Conservation (phyloP, 1,139 yeast species). For the Pichia cactophila region DNA sequence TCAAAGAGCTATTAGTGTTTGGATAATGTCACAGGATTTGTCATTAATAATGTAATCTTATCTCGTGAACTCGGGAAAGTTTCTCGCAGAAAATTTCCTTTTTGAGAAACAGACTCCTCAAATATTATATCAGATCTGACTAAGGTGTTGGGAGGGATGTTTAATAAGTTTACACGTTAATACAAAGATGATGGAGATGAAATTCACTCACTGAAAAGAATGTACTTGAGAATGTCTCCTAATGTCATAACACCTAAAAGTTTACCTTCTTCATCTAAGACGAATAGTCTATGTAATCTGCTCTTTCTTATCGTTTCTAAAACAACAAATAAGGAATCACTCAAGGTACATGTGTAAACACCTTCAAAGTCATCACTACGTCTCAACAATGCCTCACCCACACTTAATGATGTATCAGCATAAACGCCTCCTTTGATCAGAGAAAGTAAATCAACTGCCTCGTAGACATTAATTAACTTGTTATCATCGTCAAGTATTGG, state of each 20-base stretch:
- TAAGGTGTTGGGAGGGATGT: neutral
- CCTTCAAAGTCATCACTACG: slow-evolving; percentile 97
- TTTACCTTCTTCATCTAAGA: slow-evolving; percentile 75
- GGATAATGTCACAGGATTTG: neutral
- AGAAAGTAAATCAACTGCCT: slow-evolving; percentile 90
- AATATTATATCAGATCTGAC: too few relatives aligned
- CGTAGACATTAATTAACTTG: slow-evolving; percentile 81
- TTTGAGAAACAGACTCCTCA: neutral
- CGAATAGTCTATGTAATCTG: slow-evolving; percentile 84
- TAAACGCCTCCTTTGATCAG: slow-evolving; percentile 92
- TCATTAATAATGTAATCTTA: neutral
- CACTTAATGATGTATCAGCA: slow-evolving; percentile 82
- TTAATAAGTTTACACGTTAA: neutral
- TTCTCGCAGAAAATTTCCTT: neutral
- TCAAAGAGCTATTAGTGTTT: neutral
- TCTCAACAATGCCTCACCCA: slow-evolving; percentile 93
- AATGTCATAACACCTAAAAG: slow-evolving; percentile 80
- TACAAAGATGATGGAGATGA: neutral
- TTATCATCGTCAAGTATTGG: slow-evolving; percentile 77
- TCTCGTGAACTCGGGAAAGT: neutral
- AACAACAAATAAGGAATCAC: slow-evolving; percentile 82
- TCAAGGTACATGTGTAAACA: slow-evolving; percentile 87
- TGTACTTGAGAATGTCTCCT: slow-evolving; percentile 83
- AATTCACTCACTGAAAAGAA: slow-evolving; percentile 45
- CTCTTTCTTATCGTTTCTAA: slow-evolving; percentile 91